Base-by-base conservation (phyloP, 1,284 basidiomycete genomes). In the Trichosporon coremiiforme region DNA sequence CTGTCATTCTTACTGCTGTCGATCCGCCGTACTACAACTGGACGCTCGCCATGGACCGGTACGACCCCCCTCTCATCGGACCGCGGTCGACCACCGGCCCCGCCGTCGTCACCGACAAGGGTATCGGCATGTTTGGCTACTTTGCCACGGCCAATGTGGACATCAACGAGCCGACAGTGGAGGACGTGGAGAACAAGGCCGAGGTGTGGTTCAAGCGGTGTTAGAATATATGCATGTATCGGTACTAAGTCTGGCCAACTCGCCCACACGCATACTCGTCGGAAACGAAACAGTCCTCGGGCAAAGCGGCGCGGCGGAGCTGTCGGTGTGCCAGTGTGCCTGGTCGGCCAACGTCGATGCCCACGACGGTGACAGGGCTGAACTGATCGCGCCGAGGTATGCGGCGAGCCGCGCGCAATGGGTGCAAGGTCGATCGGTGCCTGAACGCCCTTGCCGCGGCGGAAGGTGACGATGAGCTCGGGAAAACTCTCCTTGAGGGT, bases 1-100 rank as follows among this genome's bases (percentile, higher is more conserved):
- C 57, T 7, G 31, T 77, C 25, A 47, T 75, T 12, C 75, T 78
- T 41, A 73, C 71, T 20, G 76, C 76, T 66, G 71, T 68, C 38
- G 74, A 76, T 64, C 72, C 72, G 20, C 29, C 29, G 31, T 41
- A 35, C 47, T 66, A 36, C 45, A 70, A 66, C 47, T 63, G 38
- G 41, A 65, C 64, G 9, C 10, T 10, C n/a, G 10, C 36, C 20
- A 31, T 57, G 4, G 55, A 25, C 15, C 15, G 20, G 8, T 41
- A 41, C 20, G 38, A 70, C 13, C 36, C 64, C 8, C 66, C 38
- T 2, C 36, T 60, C 8, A 22, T 64, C 12, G 35, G 22, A 33
- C 22, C 36, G 10, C 8, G 50, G 15, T 17, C 25, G n/a, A 9
- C 17, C 12, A 47, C 13, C 10, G 67, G 33, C 9, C 17, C 63